Percentiles rank a stretch among this genome's conserved stretches.
Evolutionary conservation across 257 asterid genomes (phyloP).

Genomic region (Nicotiana tomentosiformis): DNA sequence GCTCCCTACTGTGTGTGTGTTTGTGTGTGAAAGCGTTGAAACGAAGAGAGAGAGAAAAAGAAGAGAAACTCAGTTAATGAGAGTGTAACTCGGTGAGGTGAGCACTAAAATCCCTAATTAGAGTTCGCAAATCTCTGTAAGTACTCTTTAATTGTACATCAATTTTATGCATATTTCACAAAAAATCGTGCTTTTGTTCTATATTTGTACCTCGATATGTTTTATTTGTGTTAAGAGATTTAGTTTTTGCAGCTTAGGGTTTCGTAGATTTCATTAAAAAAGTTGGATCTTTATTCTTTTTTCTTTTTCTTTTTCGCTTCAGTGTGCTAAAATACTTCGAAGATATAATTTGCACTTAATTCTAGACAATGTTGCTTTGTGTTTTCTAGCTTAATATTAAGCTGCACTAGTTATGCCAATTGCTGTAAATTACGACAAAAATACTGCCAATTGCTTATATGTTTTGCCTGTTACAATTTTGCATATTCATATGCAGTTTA

Average conservation of each 20-base stretch:
- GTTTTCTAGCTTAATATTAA: neutral
- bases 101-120: slow-evolving; percentile 16
- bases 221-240: neutral
- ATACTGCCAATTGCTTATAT: neutral
- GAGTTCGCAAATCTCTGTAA: slow-evolving; percentile 28
- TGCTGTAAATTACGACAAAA: neutral
- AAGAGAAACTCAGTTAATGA: slow-evolving; percentile 3
- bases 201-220: neutral
- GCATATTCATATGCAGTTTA: neutral
- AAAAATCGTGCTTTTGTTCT: neutral
- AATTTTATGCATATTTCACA: neutral
- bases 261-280: slow-evolving; percentile 7
- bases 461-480: neutral
- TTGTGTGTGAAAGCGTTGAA: slow-evolving; percentile 24
- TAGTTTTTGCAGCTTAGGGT: slow-evolving; percentile 37
- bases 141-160: slow-evolving; percentile 4
- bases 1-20: slow-evolving; percentile 4
- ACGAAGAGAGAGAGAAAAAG: slow-evolving; percentile 14
- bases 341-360: neutral
- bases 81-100: slow-evolving; percentile 8
- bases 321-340: neutral
- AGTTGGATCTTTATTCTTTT: slow-evolving; percentile 9
- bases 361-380: neutral
- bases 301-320: neutral
- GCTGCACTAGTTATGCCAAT: neutral